A percentile compares a stretch with the other conserved stretches of the same genome.
Conservation (phyloP, 768 basidiomycete genomes). For the Leccinum fibrillosum region DNA sequence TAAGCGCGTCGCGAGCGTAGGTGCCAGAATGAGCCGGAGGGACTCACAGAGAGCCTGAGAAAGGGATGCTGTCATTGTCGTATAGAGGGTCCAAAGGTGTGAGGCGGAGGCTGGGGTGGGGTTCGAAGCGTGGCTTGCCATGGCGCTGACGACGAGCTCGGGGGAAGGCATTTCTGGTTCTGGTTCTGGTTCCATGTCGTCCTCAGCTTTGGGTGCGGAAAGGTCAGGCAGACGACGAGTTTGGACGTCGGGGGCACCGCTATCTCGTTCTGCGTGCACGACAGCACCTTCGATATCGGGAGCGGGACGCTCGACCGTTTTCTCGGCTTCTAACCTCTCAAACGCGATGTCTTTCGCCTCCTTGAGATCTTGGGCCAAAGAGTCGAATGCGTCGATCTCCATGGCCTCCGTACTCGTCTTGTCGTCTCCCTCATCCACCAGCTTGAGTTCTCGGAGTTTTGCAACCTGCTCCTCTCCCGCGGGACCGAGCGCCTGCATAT, state of each 20-base stretch:
- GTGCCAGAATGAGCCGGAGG: slow-evolving; percentile 92
- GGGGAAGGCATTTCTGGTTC: slow-evolving; percentile 12
- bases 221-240: slow-evolving; percentile 21
- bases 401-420: slow-evolving; percentile 39
- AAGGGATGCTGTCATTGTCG: slow-evolving; percentile 85
- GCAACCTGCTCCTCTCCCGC: slow-evolving; percentile 81
- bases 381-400: slow-evolving; percentile 42
- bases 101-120: slow-evolving; percentile 41
- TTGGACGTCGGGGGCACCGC: background rate
- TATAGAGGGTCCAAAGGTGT: slow-evolving; percentile 89
- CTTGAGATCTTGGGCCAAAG: slow-evolving; percentile 22
- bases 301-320: slow-evolving; percentile 23
- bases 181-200: slow-evolving; percentile 17
- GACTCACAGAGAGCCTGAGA: slow-evolving; percentile 94
- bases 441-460: slow-evolving; percentile 75
- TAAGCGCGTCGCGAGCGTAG: slow-evolving; percentile 88
- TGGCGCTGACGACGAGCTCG: slow-evolving; percentile 20
- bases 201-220: slow-evolving; percentile 30
- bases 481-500: slow-evolving; percentile 88
- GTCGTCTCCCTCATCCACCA: slow-evolving; percentile 60
- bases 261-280: slow-evolving; percentile 31
- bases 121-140: slow-evolving; percentile 19
- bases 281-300: slow-evolving; percentile 47
- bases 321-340: slow-evolving; percentile 26
- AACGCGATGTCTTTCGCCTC: slow-evolving; percentile 23